Conservation (phyloP, 805 yeast species). For the Suhomyces xylopsoci region DNA sequence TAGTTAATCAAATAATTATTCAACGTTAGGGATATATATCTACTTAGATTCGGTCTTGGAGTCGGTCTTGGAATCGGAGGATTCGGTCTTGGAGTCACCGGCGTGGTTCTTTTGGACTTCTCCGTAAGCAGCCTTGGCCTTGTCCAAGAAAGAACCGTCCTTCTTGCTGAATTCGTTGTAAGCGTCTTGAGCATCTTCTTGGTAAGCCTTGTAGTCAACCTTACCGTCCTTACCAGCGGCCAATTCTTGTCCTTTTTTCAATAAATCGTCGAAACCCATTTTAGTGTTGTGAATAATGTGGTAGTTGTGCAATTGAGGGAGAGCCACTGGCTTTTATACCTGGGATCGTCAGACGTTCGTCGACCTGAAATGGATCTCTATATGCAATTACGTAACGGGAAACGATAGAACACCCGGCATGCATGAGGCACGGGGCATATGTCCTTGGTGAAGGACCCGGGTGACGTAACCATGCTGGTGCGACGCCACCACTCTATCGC, state of each 20-base stretch:
- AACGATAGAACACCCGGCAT: background rate
- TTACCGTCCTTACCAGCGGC: slow-evolving; percentile 24
- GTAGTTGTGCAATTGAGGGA: background rate
- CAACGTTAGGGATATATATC: background rate
- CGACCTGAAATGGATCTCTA: background rate
- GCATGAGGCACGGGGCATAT: background rate
- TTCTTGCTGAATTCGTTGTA: slow-evolving; percentile 27
- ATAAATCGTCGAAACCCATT: slow-evolving; percentile 32
- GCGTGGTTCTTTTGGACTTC: slow-evolving; percentile 26
- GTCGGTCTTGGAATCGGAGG: slow-evolving; percentile 9
- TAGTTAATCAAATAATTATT: background rate
- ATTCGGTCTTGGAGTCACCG: slow-evolving; percentile 3
- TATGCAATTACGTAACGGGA: background rate
- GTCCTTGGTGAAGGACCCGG: background rate
- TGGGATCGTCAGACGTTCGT: background rate
- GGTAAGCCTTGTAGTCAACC: slow-evolving; percentile 19
- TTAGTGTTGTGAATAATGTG: background rate
- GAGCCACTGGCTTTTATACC: background rate
- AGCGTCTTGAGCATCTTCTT: slow-evolving; percentile 35
- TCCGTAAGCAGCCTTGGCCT: slow-evolving; percentile 35
- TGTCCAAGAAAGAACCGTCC: slow-evolving; percentile 26
- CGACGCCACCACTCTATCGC: background rate
- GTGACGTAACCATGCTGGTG: background rate
- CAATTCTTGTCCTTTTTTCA: slow-evolving; percentile 14
- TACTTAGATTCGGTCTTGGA: background rate